Evolutionary conservation across 805 yeast genomes (phyloP), one percentile per base, ranked within the genome.

Genomic region (Blastobotrys mokoenaii): DNA sequence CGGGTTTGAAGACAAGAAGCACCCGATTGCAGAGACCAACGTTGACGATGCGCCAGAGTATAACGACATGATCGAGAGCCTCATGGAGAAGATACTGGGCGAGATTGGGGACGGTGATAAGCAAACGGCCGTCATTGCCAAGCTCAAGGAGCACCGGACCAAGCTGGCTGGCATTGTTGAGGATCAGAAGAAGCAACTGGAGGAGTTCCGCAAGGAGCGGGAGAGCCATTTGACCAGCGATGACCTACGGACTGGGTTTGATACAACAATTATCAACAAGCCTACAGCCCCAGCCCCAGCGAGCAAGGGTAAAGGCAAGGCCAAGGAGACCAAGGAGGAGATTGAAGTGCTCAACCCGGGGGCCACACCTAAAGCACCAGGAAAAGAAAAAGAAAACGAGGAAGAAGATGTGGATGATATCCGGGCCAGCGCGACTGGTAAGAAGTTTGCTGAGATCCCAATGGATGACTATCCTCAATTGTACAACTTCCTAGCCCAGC

Each of bases 191-290:
- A 74, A 76, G 43, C 87, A 84, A 61, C 68, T 88, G 52, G 78
- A 73, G 35, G 76, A 76, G 30, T 69, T 93, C 45, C 71, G 77
- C 53, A 73, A 77, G 52, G 96, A 89, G 57, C 84, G 84, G 58
- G 70, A 78, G 10, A 59, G 70, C 40, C 83, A 85, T 60, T 89
- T 93, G 52, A 80, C 94, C 2, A 81, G 93, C 43, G 97, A 89
- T 12, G 98, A 90, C 64, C 74, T 88, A 35, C 93, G 79, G 54
- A 87, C 93, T 11, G 97, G 96, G 0, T 93, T 86, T 70, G 95
- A 90, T 60, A 77, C 84, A 37, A 82, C 96, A 0, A 77, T 85
- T 53, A 62, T 87, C 59, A 86, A 87, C 62, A 83, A 80, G 53
- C 68, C 65, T n/a, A 32, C 55, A 1, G 38, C 57, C 1, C 14